Evolutionary conservation across 2,329 filamentous ascomycete genomes (phyloP).

Genomic region (Diaporthe ampelina): DNA sequence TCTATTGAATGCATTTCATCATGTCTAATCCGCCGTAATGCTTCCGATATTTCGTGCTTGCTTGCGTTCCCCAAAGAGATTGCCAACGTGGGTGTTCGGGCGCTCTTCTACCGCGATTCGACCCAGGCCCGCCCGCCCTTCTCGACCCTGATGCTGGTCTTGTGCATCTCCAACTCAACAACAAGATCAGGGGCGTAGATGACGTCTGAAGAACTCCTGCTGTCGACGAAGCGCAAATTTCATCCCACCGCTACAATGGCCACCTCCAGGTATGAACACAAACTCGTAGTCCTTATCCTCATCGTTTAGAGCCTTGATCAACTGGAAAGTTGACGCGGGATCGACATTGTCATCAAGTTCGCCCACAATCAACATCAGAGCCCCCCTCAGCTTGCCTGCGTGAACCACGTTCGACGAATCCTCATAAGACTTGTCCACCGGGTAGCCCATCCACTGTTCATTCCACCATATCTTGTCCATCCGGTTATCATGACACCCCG

Average conservation of each 20-base stretch:
- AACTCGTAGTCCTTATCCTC: constrained; percentile 3
- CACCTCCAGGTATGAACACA: neutral
- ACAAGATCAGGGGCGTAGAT: neutral
- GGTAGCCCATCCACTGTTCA: constrained; percentile 11
- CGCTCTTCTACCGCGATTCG: neutral
- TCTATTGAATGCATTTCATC: neutral
- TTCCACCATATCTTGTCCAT: constrained; percentile 25
- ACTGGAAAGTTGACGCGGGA: neutral
- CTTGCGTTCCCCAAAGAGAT: too few relatives aligned
- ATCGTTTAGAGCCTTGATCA: neutral
- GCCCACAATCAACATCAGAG: neutral
- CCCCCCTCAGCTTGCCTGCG: neutral
- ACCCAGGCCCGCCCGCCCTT: too few relatives aligned
- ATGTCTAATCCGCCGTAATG: neutral
- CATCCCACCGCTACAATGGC: neutral
- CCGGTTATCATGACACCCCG: neutral
- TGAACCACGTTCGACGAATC: neutral
- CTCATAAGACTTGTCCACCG: constrained; percentile 2
- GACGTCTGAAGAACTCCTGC: constrained; percentile 2
- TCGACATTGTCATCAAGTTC: constrained; percentile 4
- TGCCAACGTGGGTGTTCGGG: neutral
- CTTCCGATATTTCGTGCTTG: neutral
- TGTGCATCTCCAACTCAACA: neutral
- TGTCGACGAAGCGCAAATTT: neutral
- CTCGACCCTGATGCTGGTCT: too few relatives aligned